These are phyloP conservation scores for Podospora didyma DNA, from an alignment of 495 filamentous ascomycete genomes.

Conservation along the genomic window DNA sequence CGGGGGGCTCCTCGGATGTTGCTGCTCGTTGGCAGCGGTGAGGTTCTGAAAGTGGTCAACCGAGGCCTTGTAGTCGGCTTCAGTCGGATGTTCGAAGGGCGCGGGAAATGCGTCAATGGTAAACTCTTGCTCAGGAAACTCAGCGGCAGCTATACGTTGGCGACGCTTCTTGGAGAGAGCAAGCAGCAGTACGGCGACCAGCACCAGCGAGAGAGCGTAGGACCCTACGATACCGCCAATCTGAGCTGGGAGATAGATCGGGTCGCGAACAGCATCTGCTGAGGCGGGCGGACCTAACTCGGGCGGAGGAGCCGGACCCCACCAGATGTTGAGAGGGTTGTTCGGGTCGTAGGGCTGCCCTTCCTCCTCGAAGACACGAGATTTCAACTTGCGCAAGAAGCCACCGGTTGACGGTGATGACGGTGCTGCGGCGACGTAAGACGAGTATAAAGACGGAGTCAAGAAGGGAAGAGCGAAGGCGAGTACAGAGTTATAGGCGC, in stretches of 20 bases:
- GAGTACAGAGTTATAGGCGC: conserved; percentile 26
- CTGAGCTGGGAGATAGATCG: conserved; percentile 62
- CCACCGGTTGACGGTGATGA: conserved; percentile 14
- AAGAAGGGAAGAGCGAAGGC: conserved; percentile 30
- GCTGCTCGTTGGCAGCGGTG: conserved; percentile 22
- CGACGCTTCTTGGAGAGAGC: conserved; percentile 39
- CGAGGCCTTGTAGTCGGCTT: conserved; percentile 28
- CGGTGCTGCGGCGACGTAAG: conserved; percentile 19
- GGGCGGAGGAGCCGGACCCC: conserved; percentile 53
- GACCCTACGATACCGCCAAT: conserved; percentile 75
- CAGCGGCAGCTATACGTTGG: conserved; percentile 33
- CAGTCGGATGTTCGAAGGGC: conserved; percentile 32
- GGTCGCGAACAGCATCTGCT: conserved; percentile 52
- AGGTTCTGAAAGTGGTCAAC: conserved; percentile 9
- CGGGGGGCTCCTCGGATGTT: conserved; percentile 25
- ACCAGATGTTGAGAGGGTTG: conserved; percentile 48
- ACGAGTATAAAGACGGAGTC: conserved; percentile 26
- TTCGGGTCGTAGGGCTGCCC: conserved; percentile 35
- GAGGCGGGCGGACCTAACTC: conserved; percentile 55
- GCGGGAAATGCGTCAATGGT: conserved; percentile 26
- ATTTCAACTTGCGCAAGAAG: no score
- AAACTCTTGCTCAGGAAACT: conserved; percentile 18
- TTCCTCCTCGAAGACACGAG: no score
- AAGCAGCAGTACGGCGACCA: conserved; percentile 64
- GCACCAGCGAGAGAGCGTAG: conserved; percentile 68